Percentiles rank a stretch among this genome's conserved stretches.
phyloP scores from a whole-genome alignment of 2,329 filamentous ascomycete genomes.

The Orbilia oligospora region DNA sequence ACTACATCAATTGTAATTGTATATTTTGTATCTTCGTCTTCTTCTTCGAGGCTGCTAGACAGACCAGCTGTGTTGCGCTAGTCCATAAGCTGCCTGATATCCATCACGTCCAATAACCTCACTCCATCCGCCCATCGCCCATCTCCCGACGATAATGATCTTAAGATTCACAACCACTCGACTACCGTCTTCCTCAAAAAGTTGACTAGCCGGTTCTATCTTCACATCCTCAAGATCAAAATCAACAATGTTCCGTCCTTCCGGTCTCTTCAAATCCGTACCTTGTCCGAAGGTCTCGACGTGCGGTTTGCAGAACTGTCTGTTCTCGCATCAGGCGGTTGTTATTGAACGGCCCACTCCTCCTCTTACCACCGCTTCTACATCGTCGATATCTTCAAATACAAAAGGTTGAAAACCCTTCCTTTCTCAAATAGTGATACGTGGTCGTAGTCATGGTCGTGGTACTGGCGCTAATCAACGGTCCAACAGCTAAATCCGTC shows the following conservation, averaged over 20 bases:
- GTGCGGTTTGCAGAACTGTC: constrained; percentile 52
- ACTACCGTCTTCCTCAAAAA: constrained; percentile 35
- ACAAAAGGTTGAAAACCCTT: too few species aligned
- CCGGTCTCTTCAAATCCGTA: constrained; percentile 49
- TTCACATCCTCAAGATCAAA: not conserved
- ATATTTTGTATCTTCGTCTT: not conserved
- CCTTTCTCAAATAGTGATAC: too few species aligned
- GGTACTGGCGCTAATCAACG: not conserved
- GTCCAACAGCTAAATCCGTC: constrained; percentile 13
- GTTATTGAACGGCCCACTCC: not conserved
- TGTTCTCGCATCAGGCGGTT: constrained; percentile 51
- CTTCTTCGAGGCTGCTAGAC: not conserved
- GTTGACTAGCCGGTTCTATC: constrained; percentile 56
- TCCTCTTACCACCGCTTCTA: not conserved
- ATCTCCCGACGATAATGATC: constrained; percentile 42
- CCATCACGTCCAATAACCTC: not conserved
- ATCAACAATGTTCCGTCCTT: constrained; percentile 49
- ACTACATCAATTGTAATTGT: too few species aligned
- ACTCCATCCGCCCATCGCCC: constrained; percentile 5
- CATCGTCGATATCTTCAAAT: not conserved
- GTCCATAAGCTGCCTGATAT: constrained; percentile 11
- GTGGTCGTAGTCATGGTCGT: too few species aligned
- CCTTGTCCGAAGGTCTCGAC: constrained; percentile 51
- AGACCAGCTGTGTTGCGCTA: constrained; percentile 9
- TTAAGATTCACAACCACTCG: constrained; percentile 42